Evolutionary conservation across 495 filamentous ascomycete genomes (phyloP).

Genomic region (Penicillium macrosclerotiorum): DNA sequence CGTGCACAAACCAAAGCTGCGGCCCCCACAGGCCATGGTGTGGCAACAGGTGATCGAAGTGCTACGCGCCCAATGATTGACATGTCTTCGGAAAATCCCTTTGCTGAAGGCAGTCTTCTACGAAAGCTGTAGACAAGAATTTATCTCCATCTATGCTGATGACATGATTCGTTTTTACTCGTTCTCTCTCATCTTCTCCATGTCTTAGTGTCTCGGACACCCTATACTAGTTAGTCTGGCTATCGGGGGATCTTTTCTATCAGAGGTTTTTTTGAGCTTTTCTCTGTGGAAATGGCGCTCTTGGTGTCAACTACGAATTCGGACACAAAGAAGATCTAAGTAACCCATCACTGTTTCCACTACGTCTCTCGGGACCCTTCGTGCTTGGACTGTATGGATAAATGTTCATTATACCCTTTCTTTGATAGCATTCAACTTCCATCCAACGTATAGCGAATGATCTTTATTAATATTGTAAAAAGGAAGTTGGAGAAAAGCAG

Average conservation of each 20-base stretch:
- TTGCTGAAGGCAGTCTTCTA: constrained; percentile 56
- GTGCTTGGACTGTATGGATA: constrained; percentile 2
- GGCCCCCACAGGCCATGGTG: constrained; percentile 50
- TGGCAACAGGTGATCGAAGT: constrained; percentile 50
- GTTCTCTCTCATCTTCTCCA: too few relatives aligned
- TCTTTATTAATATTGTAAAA: too few relatives aligned
- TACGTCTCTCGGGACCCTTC: not conserved
- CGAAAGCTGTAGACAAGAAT: constrained; percentile 32
- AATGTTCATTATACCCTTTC: constrained; percentile 13
- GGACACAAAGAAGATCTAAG: not conserved
- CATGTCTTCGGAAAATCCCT: constrained; percentile 47
- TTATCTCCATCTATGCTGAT: not conserved
- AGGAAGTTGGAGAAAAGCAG: not conserved
- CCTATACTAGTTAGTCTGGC: not conserved
- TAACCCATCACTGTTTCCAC: not conserved
- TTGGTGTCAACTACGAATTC: not conserved
- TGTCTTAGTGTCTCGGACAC: too few relatives aligned
- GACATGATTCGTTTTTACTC: not conserved
- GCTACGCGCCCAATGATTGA: constrained; percentile 57
- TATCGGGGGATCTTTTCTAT: not conserved
- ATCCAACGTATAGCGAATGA: too few relatives aligned
- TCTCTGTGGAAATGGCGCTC: not conserved
- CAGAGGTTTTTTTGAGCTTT: not conserved
- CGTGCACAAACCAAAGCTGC: constrained; percentile 19
- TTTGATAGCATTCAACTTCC: too few relatives aligned